Evolutionary conservation across 148 eudicot genomes (phyloP).

Genomic region (Vaccinium macrocarpon): DNA sequence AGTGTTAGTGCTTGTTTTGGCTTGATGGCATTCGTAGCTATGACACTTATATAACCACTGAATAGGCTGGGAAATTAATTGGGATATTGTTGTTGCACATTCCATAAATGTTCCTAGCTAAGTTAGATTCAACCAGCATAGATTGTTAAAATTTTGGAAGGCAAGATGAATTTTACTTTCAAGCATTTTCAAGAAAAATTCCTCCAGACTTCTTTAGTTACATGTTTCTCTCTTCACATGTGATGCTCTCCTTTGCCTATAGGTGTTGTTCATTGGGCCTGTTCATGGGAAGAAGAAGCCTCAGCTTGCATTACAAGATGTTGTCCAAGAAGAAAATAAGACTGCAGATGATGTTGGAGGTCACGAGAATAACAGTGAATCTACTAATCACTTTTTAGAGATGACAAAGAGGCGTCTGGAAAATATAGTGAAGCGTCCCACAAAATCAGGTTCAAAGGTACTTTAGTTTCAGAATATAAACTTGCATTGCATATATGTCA

Average conservation of each 20-base stretch:
- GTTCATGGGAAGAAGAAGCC: slow-evolving; percentile 61
- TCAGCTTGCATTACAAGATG: slow-evolving; percentile 33
- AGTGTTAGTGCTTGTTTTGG: not conserved
- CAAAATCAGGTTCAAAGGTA: slow-evolving; percentile 73
- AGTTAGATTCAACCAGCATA: not conserved
- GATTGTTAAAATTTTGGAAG: not conserved
- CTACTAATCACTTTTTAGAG: slow-evolving; percentile 28
- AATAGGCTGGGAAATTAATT: not conserved
- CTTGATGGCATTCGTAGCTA: not conserved
- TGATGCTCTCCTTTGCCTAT: slow-evolving; percentile 9
- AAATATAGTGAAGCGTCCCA: slow-evolving; percentile 53
- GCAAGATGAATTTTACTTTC: not conserved
- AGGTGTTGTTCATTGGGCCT: slow-evolving; percentile 87
- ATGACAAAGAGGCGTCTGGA: slow-evolving; percentile 39
- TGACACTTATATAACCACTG: not conserved
- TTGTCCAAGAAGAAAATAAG: slow-evolving; percentile 27
- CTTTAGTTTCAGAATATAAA: not conserved
- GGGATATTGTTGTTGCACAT: not conserved
- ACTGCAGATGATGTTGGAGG: slow-evolving; percentile 30
- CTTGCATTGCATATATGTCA: not conserved
- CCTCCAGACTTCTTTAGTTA: not conserved
- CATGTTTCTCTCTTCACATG: not conserved
- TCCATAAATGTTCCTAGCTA: not conserved
- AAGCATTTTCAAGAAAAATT: not conserved
- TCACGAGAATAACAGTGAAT: slow-evolving; percentile 24